Evolutionary conservation across 306 rosid species (phyloP), one percentile per base, ranked within the genome.

Genomic region (Vigna nakashimae): DNA sequence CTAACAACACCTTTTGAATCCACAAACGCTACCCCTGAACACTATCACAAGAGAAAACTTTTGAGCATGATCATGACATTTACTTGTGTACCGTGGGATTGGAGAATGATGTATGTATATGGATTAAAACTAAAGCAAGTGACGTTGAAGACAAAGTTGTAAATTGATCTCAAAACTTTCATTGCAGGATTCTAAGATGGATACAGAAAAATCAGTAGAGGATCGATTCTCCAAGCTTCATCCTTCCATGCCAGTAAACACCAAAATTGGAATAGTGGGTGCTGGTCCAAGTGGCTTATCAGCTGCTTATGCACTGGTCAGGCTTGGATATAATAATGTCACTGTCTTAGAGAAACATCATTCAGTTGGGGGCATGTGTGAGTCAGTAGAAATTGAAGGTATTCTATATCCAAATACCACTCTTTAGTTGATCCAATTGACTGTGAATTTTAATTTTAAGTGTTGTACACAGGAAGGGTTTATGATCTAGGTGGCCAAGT

Each of bases 401-500:
- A 82, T 9, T 7, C 18, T 87, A 79, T 30, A 55, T 22, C 48
- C 38, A 53, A 38, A 52, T 16, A 20, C 6, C 65, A 48, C 60
- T 43, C 45, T 76, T 75, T 80, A 17, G 30, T 36, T 62, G 11
- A 48, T 69, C 32, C 32, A 6, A 49, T 63, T 40, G 69, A 38
- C 18, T 52, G 20, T 59, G 52, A 30, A 71, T 65, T 72, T 65
- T 75, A 7, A 80, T 24, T 7, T 16, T 11, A 52, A 34, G 28
- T 55, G 74, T 56, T 22, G 12, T 68, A 3, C 82, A 34, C 81
- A 92, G 97, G 96, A 52, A 87, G 88, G 60, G 65, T 94, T 46
- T 92, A 94, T 86, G 98, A 94, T 89, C 82, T 94, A 20, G 98
- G 97, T 11, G 98, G 98, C 46, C 98, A 94, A 88, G 97, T 94